These are phyloP conservation scores for Clavispora vitiphila DNA, from an alignment of 805 yeast species.

Conservation along the genomic window DNA sequence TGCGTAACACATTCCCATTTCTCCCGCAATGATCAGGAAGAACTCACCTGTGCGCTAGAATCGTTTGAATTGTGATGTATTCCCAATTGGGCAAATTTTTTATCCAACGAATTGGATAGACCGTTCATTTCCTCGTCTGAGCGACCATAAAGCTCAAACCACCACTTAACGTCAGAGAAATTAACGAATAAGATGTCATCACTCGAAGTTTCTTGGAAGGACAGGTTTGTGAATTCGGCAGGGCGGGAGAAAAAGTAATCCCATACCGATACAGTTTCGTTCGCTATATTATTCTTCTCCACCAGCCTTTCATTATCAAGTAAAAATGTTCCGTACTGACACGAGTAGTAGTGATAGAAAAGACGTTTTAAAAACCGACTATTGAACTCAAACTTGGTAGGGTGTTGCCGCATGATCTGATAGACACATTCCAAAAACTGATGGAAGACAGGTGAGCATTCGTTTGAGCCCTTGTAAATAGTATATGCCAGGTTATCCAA, in stretches of 20 bases:
- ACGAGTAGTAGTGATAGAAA: conserved; percentile 83
- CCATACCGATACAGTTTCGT: conserved; percentile 78
- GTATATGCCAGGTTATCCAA: conserved; percentile 18
- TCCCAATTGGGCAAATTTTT: conserved; percentile 33
- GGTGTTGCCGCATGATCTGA: conserved; percentile 70
- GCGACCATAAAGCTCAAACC: conserved; percentile 83
- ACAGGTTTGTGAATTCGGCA: conserved; percentile 58
- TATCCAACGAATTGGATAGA: conserved; percentile 27
- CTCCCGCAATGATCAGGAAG: neutral
- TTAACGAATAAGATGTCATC: conserved; percentile 55
- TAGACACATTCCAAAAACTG: conserved; percentile 89
- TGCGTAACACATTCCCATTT: no score
- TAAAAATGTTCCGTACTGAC: conserved; percentile 91
- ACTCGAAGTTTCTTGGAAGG: conserved; percentile 26
- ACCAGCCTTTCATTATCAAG: conserved; percentile 67
- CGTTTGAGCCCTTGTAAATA: conserved; percentile 33
- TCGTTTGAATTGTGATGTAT: conserved; percentile 1
- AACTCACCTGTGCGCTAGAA: neutral
- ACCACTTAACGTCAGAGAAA: conserved; percentile 67
- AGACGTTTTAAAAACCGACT: conserved; percentile 81
- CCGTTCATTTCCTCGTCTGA: conserved; percentile 52
- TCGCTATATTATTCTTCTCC: conserved; percentile 31
- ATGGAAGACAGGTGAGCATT: conserved; percentile 80
- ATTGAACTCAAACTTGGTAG: conserved; percentile 75
- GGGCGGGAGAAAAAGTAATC: conserved; percentile 81